Evolutionary conservation across 208 protist genomes (phyloP).

Genomic region (Crithidia sp.): DNA sequence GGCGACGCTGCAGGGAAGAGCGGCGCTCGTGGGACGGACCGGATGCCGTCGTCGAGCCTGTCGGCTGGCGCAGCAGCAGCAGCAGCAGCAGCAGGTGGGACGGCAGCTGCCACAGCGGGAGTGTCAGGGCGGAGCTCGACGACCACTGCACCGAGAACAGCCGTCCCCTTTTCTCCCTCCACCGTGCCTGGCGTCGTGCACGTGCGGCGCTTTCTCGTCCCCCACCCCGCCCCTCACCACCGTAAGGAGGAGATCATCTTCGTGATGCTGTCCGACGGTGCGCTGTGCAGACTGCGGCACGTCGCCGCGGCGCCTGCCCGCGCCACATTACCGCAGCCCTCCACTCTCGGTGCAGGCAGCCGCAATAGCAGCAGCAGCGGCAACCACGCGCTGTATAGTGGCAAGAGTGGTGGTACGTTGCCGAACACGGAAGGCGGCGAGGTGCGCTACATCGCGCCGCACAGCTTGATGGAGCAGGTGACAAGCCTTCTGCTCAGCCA

Average conservation of each 20-base stretch:
- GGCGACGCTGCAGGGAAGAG: too few species aligned
- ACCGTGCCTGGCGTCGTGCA: constrained; percentile 25
- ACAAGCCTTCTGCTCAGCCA: constrained; percentile 60
- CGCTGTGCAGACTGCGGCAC: constrained; percentile 48
- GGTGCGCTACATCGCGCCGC: constrained; percentile 36
- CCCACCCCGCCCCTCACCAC: constrained; percentile 30
- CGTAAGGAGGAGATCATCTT: constrained; percentile 59
- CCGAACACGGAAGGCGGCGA: background rate
- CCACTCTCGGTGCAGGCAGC: too few species aligned
- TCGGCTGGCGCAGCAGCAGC: background rate
- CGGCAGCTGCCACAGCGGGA: background rate
- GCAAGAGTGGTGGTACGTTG: background rate
- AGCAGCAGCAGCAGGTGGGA: background rate
- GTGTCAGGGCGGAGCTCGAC: background rate
- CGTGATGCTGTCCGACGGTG: constrained; percentile 68
- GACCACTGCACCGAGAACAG: background rate
- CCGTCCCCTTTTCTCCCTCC: constrained; percentile 1
- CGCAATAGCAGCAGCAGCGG: background rate
- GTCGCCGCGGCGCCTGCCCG: background rate
- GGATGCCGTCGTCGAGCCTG: too few species aligned
- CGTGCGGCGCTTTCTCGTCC: constrained; percentile 24
- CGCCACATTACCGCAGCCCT: background rate
- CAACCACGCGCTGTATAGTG: background rate
- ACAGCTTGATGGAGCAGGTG: constrained; percentile 72
- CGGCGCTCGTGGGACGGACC: too few species aligned